Evolutionary conservation across 257 asterid genomes (phyloP), one percentile per base, ranked within the genome.

Genomic region (Vinca minor): DNA sequence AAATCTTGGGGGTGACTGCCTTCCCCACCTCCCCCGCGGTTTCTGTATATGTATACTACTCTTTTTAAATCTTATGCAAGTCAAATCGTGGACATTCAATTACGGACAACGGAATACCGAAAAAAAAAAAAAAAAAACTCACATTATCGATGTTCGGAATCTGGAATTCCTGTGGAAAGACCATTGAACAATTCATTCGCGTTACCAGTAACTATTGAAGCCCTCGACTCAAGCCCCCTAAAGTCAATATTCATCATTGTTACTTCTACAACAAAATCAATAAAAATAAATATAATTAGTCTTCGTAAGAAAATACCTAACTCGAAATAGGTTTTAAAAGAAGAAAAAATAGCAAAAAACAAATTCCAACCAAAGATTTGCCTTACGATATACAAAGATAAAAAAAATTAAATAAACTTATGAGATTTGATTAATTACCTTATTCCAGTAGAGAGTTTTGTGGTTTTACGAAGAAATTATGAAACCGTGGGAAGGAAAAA

Each of bases 241-340:
- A 93, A 87, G 71, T 87, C 90, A 52, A 87, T 81, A 77, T 76
- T 86, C 96, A 81, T 84, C 88, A 75, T 87, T 53, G 26, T 68
- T 42, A 49, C 73, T 45, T 39, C 25, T 21, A 5, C 3, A 32
- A 2, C 10, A 60, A 59, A 3, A n/a, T n/a, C n/a, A n/a, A n/a
- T n/a, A n/a, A n/a, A 60, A 35, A 59, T 8, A 35, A 32, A 31
- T 0, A 41, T 2, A 13, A 42, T n/a, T 8, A 39, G 8, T 5
- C n/a, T n/a, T n/a, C n/a, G n/a, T n/a, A n/a, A n/a, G n/a, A n/a
- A n/a, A n/a, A n/a, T n/a, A n/a, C n/a, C n/a, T 17, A 46, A 25
- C 23, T 11, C 11, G 5, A 23, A 29, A 42, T 56, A 12, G 52
- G 35, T 55, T n/a, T 26, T 18, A 66, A n/a, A 11, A 28, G 4